Evolutionary conservation across 805 yeast genomes (phyloP), one percentile per base, ranked within the genome.

Genomic region (Wickerhamiella kurtzmanii): DNA sequence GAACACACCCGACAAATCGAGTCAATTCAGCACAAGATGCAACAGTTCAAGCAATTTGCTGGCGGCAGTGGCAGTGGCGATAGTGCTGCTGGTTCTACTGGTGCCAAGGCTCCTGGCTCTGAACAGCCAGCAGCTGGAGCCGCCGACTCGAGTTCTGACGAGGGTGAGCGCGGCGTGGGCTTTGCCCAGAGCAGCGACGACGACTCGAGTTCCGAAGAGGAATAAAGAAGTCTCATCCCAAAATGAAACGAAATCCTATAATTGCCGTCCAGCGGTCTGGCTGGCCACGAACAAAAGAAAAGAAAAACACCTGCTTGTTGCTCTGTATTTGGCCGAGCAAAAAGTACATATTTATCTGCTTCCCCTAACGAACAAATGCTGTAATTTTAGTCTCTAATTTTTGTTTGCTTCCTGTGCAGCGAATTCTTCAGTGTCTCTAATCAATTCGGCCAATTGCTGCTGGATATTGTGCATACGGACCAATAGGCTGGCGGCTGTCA

Each of bases 11-110:
- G 72, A 53, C 81, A 80, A 65, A 80, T 83, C 55, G 87, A 79
- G 59, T 75, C 73, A 56, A 70, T 83, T 59, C 81, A 78, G 63
- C 76, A 76, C 63, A 80, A 86, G 64, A 69, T 89, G 56, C 86
- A 83, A 53, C 80, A 83, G 56, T 71, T 81, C 55, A 82, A 81
- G 45, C 49, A 53, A 46, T 57, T 52, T 16, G 50, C 56, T 37
- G 57, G 58, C 36, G 50, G 52, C 38, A n/a, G 19, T 28, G 22
- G 38, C 21, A 47, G 41, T 42, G 20, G 32, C 37, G 35, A 36
- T 22, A n/a, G 35, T 22, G 42, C 25, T 49, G 19, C 48, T 45
- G 21, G 32, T 11, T 11, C n/a, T n/a, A n/a, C n/a, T n/a, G n/a
- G n/a, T n/a, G n/a, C n/a, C n/a, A 28, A 40, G 18, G 42, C 42